phyloP scores from a whole-genome alignment of 768 basidiomycete genomes.

The Chalciporus sphaerocephalus region DNA sequence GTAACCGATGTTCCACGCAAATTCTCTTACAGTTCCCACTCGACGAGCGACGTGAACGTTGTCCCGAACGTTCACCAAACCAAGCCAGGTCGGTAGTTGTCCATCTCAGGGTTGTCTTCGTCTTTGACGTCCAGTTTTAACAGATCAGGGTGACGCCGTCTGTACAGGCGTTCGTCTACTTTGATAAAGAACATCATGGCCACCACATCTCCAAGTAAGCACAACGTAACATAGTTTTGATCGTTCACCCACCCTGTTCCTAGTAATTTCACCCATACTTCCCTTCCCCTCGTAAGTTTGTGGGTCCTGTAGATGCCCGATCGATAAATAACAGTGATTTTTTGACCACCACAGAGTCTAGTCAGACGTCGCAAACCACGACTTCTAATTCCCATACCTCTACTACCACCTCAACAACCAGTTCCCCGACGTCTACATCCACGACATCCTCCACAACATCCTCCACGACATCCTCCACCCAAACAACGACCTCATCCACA shows the following conservation, averaged over 20 bases:
- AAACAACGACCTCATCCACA: background rate
- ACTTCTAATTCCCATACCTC: background rate
- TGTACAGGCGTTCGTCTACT: background rate
- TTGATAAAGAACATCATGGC: slow-evolving; percentile 9
- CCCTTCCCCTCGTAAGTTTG: slow-evolving; percentile 6
- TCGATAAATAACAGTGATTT: background rate
- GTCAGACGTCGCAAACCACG: background rate
- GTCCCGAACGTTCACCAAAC: slow-evolving; percentile 7
- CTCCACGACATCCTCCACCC: slow-evolving; percentile 3
- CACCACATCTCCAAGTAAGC: slow-evolving; percentile 1
- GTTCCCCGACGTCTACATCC: background rate
- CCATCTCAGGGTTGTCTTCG: background rate
- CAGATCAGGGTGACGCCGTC: slow-evolving; percentile 1
- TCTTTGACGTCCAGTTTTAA: background rate
- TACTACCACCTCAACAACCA: background rate
- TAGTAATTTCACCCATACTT: accelerated
- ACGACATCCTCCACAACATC: background rate
- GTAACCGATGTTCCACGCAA: slow-evolving; percentile 17
- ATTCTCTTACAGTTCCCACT: slow-evolving; percentile 16
- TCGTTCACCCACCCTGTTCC: background rate
- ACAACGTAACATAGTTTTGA: background rate
- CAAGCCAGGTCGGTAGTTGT: too few relatives aligned
- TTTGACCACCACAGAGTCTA: background rate
- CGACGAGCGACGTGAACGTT: slow-evolving; percentile 2
- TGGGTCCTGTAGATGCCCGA: background rate